Conservation (phyloP, 306 rosid species). For the Delonix regia region DNA sequence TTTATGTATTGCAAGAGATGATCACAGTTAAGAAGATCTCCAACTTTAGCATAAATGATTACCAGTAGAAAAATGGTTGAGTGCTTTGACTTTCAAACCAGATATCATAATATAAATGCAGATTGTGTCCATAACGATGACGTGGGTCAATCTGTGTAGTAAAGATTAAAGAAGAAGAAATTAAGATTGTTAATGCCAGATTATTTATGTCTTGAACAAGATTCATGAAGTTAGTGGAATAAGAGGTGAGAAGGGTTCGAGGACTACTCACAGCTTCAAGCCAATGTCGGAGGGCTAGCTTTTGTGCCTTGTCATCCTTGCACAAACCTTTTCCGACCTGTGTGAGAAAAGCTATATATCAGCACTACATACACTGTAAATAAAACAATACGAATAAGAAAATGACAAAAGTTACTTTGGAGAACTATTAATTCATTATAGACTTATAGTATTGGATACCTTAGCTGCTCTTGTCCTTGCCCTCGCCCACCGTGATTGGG, state of each 20-base stretch:
- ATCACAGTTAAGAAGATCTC: background rate
- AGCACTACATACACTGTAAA: constrained; percentile 2
- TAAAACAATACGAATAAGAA: constrained; percentile 5
- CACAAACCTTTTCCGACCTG: constrained; percentile 98
- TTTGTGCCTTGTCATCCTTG: constrained; percentile 96
- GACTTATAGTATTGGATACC: constrained; percentile 42
- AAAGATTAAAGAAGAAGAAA: constrained; percentile 35
- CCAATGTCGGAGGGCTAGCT: constrained; percentile 94
- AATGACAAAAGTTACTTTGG: background rate
- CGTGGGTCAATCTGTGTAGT: constrained; percentile 88
- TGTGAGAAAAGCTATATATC: background rate
- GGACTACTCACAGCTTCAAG: constrained; percentile 87
- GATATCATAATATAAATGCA: constrained; percentile 84
- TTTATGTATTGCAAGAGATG: no score
- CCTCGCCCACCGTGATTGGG: constrained; percentile 85
- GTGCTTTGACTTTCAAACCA: constrained; percentile 88
- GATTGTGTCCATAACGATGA: constrained; percentile 95
- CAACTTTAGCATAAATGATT: background rate
- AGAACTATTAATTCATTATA: constrained; percentile 25
- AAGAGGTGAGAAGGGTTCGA: background rate
- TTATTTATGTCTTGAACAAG: background rate
- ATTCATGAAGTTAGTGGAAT: background rate
- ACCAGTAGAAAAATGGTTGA: constrained; percentile 99
- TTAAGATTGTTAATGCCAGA: background rate
- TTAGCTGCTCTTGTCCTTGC: constrained; percentile 95